Evolutionary conservation across 495 filamentous ascomycete genomes (phyloP).

Genomic region (Neurospora tetrasperma): DNA sequence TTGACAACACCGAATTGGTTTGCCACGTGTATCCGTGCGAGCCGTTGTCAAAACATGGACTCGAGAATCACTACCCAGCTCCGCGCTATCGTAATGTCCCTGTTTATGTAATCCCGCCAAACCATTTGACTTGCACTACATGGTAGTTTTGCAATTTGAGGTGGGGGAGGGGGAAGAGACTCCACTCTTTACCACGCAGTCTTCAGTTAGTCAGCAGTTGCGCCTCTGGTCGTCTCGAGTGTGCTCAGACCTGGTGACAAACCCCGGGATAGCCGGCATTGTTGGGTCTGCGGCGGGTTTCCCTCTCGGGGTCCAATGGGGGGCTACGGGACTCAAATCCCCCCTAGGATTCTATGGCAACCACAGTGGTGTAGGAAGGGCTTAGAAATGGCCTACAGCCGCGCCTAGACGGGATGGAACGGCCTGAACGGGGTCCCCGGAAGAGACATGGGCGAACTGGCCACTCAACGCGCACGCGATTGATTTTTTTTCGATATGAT

Average conservation of each 20-base stretch:
- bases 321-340: not conserved
- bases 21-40: not conserved
- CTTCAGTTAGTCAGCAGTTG: not conserved
- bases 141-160: too few relatives aligned
- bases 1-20: not conserved
- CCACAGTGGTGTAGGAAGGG: not conserved
- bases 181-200: too few relatives aligned
- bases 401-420: not conserved
- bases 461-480: not conserved
- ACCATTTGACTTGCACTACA: too few relatives aligned
- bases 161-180: too few relatives aligned
- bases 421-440: not conserved
- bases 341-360: not conserved
- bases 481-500: not conserved
- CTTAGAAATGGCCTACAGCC: not conserved
- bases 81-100: not conserved
- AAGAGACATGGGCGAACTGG: not conserved
- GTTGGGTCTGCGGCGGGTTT: not conserved
- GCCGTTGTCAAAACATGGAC: not conserved
- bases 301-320: not conserved
- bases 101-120: too few relatives aligned
- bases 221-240: not conserved
- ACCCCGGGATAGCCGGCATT: not conserved
- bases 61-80: not conserved
- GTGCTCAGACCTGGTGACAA: not conserved